These are phyloP conservation scores for Tetrahymena borealis DNA, from an alignment of 73 alveolate genomes.

Conservation along the genomic window DNA sequence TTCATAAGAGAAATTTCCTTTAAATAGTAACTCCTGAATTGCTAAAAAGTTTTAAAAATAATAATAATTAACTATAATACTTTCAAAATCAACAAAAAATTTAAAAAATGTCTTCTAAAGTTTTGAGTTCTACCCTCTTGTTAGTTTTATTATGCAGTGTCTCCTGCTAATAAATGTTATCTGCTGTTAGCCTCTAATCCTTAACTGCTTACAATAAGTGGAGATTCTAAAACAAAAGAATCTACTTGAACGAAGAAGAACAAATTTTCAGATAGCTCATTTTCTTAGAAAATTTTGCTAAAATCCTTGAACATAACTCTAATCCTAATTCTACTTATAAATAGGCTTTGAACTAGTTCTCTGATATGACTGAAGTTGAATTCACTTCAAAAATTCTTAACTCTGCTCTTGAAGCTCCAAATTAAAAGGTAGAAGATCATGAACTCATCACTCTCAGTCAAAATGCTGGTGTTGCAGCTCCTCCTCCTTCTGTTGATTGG, in stretches of 20 bases:
- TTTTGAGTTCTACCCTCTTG: too few species aligned
- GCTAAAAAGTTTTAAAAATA: too few species aligned
- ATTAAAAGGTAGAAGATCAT: background rate
- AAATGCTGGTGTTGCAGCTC: background rate
- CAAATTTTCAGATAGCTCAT: background rate
- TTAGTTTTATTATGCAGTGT: too few species aligned
- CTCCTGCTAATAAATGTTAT: too few species aligned
- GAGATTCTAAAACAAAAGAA: background rate
- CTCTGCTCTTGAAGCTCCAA: background rate
- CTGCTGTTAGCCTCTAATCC: too few species aligned
- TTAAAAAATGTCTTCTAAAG: too few species aligned
- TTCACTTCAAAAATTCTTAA: conserved; percentile 13
- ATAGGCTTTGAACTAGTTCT: background rate
- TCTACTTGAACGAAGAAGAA: background rate
- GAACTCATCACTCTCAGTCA: background rate
- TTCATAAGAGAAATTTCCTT: too few species aligned
- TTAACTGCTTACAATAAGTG: background rate
- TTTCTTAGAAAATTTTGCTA: background rate
- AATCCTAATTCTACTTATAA: background rate
- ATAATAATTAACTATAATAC: too few species aligned
- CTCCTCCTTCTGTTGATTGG: conserved; percentile 54
- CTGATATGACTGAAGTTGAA: conserved; percentile 21
- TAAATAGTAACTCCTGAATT: too few species aligned
- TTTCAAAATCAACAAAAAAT: too few species aligned
- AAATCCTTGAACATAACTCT: background rate